Percentiles rank a stretch among this genome's conserved stretches.
Evolutionary conservation across 768 basidiomycete species (phyloP).

Genomic region (Filobasidium wieringae): DNA sequence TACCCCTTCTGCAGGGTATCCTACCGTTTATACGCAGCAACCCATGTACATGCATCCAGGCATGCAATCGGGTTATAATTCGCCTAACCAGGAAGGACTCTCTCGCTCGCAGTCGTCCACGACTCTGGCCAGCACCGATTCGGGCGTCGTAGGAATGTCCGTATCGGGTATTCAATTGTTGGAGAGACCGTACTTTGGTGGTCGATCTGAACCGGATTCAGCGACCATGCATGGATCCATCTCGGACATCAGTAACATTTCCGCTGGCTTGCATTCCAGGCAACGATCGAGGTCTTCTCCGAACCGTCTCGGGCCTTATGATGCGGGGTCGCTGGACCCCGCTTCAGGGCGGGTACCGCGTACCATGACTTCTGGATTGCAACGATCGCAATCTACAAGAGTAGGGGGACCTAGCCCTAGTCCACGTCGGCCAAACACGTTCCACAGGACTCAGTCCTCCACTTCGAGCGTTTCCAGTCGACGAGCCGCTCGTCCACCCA

Average conservation of each 20-base stretch:
- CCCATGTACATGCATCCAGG: background rate
- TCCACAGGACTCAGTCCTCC: conserved; percentile 28
- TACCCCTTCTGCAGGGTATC: background rate
- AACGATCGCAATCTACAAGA: conserved; percentile 33
- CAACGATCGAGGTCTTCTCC: conserved; percentile 34
- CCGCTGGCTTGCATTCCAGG: conserved; percentile 12
- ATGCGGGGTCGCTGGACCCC: conserved; percentile 18
- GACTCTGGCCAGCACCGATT: conserved; percentile 10
- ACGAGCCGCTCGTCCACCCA: conserved; percentile 20
- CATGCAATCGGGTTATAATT: background rate
- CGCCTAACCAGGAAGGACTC: background rate
- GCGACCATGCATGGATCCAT: conserved; percentile 16
- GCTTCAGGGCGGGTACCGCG: conserved; percentile 30
- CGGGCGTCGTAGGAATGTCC: background rate
- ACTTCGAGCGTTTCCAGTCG: conserved; percentile 11
- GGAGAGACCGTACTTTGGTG: conserved; percentile 14
- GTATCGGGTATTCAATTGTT: conserved; percentile 9
- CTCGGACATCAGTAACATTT: conserved; percentile 9
- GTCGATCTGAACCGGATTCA: conserved; percentile 24
- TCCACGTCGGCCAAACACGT: conserved; percentile 24
- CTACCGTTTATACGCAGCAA: background rate
- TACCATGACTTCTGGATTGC: conserved; percentile 23
- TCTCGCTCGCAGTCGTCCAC: conserved; percentile 13
- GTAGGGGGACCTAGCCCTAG: conserved; percentile 26
- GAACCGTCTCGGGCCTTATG: background rate